Percentiles rank a stretch among this genome's conserved stretches.
Evolutionary conservation across 2,329 filamentous ascomycete genomes (phyloP).

Genomic region (Mariannaea sp.): DNA sequence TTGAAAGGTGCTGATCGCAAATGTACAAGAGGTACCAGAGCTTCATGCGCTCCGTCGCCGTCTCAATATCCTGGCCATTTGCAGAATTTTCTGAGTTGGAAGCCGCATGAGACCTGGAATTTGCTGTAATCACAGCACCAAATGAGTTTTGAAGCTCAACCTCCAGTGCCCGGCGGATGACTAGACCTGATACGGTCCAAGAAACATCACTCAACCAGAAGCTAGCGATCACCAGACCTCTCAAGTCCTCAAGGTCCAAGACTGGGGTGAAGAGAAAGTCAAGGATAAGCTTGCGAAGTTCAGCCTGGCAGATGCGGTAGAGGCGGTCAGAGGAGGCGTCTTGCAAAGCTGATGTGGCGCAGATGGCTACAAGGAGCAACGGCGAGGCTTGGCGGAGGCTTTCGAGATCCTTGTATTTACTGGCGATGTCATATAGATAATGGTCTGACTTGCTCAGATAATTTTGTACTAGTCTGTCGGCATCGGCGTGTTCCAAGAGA

Average conservation of each 20-base stretch:
- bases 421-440: not conserved
- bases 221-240: not conserved
- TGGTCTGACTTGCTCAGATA: not conserved
- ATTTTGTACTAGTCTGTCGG: not conserved
- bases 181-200: not conserved
- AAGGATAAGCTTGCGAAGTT: not conserved
- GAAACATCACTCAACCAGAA: not conserved
- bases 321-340: not conserved
- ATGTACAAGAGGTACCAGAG: not conserved
- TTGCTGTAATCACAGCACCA: not conserved
- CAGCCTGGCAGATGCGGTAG: not conserved
- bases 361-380: not conserved
- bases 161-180: not conserved
- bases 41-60: not conserved
- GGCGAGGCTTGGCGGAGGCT: not conserved
- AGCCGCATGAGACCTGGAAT: too few species aligned
- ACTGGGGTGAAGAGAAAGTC: not conserved
- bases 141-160: not conserved
- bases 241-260: not conserved
- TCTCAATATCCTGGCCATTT: not conserved
- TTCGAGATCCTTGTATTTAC: not conserved
- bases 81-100: not conserved
- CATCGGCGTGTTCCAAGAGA: not conserved
- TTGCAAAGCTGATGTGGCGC: not conserved
- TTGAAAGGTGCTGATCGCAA: not conserved